phyloP scores from a whole-genome alignment of 73 alveolate species.

The Diophrys appendiculata region DNA sequence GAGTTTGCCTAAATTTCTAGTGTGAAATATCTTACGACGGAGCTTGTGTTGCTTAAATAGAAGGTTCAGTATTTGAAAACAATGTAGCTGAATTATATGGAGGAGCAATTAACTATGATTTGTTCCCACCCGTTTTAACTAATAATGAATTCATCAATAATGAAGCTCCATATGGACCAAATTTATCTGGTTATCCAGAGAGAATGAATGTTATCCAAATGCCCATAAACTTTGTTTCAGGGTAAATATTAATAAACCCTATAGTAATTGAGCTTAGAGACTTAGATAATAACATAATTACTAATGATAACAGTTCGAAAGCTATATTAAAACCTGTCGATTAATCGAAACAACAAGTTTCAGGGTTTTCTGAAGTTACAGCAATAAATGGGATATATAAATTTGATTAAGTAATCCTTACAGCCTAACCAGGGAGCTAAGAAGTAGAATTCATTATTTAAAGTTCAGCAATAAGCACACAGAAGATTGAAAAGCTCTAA shows the following conservation, averaged over 20 bases:
- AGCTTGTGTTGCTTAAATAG: neutral
- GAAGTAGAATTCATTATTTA: neutral
- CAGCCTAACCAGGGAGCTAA: neutral
- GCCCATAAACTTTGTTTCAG: neutral
- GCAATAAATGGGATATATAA: neutral
- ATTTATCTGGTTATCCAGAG: slow-evolving; percentile 22
- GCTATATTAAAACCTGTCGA: neutral
- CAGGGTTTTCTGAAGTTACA: neutral
- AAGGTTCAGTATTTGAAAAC: neutral
- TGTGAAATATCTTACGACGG: neutral
- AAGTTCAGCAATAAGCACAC: neutral
- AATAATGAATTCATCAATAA: neutral
- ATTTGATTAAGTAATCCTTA: neutral
- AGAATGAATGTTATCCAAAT: neutral
- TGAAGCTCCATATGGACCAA: slow-evolving; percentile 27
- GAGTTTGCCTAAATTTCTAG: neutral
- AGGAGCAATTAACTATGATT: slow-evolving; percentile 20
- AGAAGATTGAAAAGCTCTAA: neutral
- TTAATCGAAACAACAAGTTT: neutral
- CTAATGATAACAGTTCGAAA: neutral
- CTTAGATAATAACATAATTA: neutral
- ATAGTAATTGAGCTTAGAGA: neutral
- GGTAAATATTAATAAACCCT: neutral
- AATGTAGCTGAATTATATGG: slow-evolving; percentile 16
- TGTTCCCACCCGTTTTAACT: neutral